phyloP scores from a whole-genome alignment of 1,139 yeast genomes.

The Scheffersomyces titani region DNA sequence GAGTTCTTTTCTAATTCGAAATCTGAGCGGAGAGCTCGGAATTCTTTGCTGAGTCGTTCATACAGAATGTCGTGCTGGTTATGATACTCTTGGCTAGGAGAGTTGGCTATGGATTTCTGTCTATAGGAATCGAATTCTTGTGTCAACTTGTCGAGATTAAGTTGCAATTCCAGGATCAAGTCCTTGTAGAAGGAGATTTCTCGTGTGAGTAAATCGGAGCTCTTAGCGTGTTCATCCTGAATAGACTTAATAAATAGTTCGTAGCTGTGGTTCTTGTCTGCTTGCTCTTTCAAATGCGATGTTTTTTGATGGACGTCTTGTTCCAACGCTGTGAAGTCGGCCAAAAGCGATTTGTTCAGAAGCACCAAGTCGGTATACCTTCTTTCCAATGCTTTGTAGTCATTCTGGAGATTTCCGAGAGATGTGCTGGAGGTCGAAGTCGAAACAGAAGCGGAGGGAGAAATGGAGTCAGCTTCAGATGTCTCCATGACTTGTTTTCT shows the following conservation, averaged over 20 bases:
- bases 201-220: slow-evolving; percentile 29
- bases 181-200: slow-evolving; percentile 36
- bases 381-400: slow-evolving; percentile 18
- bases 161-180: slow-evolving; percentile 31
- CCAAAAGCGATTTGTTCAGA: slow-evolving; percentile 18
- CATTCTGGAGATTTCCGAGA: slow-evolving; percentile 8
- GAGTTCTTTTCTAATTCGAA: slow-evolving; percentile 52
- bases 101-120: neutral
- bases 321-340: slow-evolving; percentile 25
- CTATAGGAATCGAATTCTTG: slow-evolving; percentile 17
- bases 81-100: neutral
- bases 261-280: slow-evolving; percentile 17
- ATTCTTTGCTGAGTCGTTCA: slow-evolving; percentile 26
- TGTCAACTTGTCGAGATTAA: slow-evolving; percentile 26
- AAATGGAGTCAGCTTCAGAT: neutral
- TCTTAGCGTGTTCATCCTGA: slow-evolving; percentile 24
- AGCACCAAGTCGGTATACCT: slow-evolving; percentile 30
- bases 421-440: neutral
- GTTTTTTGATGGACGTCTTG: slow-evolving; percentile 21
- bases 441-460: neutral
- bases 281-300: slow-evolving; percentile 18
- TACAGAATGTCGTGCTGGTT: neutral
- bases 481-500: neutral
- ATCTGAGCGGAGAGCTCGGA: slow-evolving; percentile 40
- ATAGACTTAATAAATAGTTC: slow-evolving; percentile 22